These are phyloP conservation scores for Saccharomyces hybrid DNA, from an alignment of 1,139 yeast genomes.

Conservation along the genomic window DNA sequence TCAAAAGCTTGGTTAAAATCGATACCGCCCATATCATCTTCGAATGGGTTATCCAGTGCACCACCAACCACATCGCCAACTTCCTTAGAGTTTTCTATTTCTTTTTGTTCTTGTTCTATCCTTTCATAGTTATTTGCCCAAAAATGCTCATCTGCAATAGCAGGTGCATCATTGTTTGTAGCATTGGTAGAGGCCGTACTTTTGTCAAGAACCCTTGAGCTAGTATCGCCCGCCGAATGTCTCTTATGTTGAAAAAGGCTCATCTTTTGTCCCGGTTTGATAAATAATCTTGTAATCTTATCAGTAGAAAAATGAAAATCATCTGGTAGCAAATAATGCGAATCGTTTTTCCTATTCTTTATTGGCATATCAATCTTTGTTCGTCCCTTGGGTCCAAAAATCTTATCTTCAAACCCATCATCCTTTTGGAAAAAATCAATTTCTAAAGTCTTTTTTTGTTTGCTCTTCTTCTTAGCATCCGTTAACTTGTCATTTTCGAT, in stretches of 20 bases:
- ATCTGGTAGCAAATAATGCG: constrained; percentile 55
- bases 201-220: constrained; percentile 3
- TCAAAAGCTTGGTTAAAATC: constrained; percentile 41
- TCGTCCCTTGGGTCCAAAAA: constrained; percentile 46
- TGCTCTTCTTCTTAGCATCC: constrained; percentile 15
- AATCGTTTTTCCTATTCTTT: constrained; percentile 36
- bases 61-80: constrained; percentile 24
- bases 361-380: constrained; percentile 39
- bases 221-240: neutral
- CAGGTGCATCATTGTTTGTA: constrained; percentile 12
- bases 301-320: constrained; percentile 69
- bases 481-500: neutral
- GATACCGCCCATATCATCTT: constrained; percentile 32
- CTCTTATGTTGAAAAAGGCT: constrained; percentile 28
- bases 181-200: constrained; percentile 1
- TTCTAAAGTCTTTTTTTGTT: constrained; percentile 34
- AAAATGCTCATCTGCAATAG: constrained; percentile 55
- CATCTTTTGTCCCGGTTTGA: constrained; percentile 50
- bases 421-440: constrained; percentile 47
- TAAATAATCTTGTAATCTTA: constrained; percentile 57
- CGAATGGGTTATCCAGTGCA: constrained; percentile 26
- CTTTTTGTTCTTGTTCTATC: constrained; percentile 25
- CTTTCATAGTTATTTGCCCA: constrained; percentile 65
- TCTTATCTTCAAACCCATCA: constrained; percentile 30
- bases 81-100: constrained; percentile 19